These are phyloP conservation scores for Orbilia ellipsospora DNA, from an alignment of 2,329 filamentous ascomycete genomes.

Conservation along the genomic window DNA sequence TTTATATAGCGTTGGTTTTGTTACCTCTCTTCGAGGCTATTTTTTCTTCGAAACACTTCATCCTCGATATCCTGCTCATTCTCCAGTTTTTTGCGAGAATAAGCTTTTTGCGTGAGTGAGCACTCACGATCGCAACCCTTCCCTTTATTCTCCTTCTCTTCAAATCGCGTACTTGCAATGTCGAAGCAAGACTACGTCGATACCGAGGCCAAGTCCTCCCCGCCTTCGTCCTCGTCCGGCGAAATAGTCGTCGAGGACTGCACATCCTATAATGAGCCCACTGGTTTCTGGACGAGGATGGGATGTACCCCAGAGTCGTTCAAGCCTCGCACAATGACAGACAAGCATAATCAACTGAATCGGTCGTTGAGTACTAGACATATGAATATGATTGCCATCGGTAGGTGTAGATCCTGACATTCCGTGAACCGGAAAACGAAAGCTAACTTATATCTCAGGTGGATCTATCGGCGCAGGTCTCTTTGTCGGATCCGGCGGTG, in stretches of 20 bases:
- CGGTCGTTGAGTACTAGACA: conserved; percentile 69
- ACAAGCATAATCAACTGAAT: conserved; percentile 62
- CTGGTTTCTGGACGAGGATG: conserved; percentile 62
- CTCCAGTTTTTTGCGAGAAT: conserved; percentile 13
- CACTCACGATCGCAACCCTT: conserved; percentile 1
- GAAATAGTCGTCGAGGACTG: conserved; percentile 12
- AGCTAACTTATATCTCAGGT: conserved; percentile 63
- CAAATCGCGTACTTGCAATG: conserved; percentile 17
- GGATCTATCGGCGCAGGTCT: conserved; percentile 73
- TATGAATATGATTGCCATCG: conserved; percentile 73
- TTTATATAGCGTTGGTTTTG: conserved; percentile 41
- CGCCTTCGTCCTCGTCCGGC: neutral
- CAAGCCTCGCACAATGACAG: conserved; percentile 60
- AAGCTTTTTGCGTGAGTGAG: conserved; percentile 5
- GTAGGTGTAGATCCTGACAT: conserved; percentile 63
- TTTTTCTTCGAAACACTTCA: conserved; percentile 6
- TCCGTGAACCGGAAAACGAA: conserved; percentile 60
- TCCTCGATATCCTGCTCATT: conserved; percentile 30
- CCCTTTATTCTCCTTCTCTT: neutral
- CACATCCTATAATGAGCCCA: conserved; percentile 56
- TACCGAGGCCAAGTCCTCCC: conserved; percentile 25
- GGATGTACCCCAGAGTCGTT: conserved; percentile 63
- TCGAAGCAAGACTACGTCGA: conserved; percentile 31
- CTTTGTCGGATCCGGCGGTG: conserved; percentile 71
- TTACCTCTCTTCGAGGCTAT: neutral